A percentile compares a stretch with the other conserved stretches of the same genome.
Evolutionary conservation across 371 early-diverging fungal species (phyloP).

Genomic region (Encephalitozoon cuniculi): DNA sequence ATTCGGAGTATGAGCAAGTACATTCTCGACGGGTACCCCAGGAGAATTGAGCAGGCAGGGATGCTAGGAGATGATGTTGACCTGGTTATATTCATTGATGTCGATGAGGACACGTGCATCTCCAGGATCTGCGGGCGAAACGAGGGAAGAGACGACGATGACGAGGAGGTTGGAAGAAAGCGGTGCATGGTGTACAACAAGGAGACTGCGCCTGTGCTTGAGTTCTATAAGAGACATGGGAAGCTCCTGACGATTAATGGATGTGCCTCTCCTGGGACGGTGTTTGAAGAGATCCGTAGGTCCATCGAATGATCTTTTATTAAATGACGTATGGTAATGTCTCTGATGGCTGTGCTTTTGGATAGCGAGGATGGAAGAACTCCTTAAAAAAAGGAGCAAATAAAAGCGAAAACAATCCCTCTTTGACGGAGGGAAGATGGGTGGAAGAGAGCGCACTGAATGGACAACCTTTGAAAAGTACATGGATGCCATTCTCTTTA

Average conservation of each 20-base stretch:
- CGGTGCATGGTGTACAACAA: constrained; percentile 82
- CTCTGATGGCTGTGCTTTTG: background rate
- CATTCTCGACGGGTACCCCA: constrained; percentile 99
- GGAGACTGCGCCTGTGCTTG: constrained; percentile 85
- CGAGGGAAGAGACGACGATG: constrained; percentile 88
- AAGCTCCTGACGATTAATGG: constrained; percentile 79
- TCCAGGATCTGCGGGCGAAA: constrained; percentile 78
- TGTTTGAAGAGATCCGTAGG: constrained; percentile 22
- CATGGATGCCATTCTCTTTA: background rate
- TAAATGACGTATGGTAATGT: background rate
- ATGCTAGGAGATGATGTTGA: constrained; percentile 67
- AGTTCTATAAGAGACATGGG: constrained; percentile 81
- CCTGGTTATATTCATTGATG: constrained; percentile 52
- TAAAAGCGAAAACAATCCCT: background rate
- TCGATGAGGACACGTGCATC: constrained; percentile 63
- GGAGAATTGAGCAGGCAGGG: constrained; percentile 90
- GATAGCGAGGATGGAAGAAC: background rate
- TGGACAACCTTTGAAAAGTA: background rate
- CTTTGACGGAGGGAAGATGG: background rate
- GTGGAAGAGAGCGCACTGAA: background rate
- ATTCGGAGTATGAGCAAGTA: constrained; percentile 86
- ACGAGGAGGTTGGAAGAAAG: constrained; percentile 75
- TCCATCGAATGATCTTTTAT: background rate
- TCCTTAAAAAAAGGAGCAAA: background rate
- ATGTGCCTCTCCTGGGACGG: background rate